These are phyloP conservation scores for Acanthamoeba triangularis DNA, from an alignment of 208 protist genomes.

Conservation along the genomic window DNA sequence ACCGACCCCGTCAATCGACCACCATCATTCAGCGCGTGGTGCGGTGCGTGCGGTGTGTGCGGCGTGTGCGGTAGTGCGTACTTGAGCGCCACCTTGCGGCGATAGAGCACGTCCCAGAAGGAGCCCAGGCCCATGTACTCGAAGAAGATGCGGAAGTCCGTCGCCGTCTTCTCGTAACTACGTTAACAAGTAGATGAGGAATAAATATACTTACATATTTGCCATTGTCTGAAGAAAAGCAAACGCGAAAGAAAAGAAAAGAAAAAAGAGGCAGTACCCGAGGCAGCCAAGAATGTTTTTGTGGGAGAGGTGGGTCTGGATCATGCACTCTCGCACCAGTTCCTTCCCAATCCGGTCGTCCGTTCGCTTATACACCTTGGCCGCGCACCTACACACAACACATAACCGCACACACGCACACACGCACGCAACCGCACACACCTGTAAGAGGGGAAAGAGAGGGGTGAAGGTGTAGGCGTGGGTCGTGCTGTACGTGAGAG, in stretches of 20 bases:
- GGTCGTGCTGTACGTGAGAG: not conserved
- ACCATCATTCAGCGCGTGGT: no score
- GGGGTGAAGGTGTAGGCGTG: not conserved
- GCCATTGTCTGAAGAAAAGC: no score
- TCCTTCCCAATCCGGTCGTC: conserved; percentile 61
- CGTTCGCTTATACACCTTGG: conserved; percentile 65
- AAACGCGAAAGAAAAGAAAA: no score
- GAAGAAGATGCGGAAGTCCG: conserved; percentile 64
- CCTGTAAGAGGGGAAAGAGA: not conserved
- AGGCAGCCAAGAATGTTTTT: conserved; percentile 62
- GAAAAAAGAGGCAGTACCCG: not conserved
- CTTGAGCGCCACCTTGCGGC: not conserved
- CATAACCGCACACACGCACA: not conserved
- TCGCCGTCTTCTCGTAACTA: conserved; percentile 24
- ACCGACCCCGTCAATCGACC: no score
- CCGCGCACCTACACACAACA: not conserved
- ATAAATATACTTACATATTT: no score
- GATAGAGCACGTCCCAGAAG: conserved; percentile 62
- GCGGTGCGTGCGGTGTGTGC: no score
- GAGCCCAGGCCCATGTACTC: conserved; percentile 69
- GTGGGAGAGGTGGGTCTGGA: conserved; percentile 56
- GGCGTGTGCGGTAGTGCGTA: not conserved
- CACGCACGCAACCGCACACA: not conserved
- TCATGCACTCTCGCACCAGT: conserved; percentile 62
- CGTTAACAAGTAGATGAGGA: not conserved